Conservation (phyloP, 2,329 filamentous ascomycete genomes). For the Penicillium vulpinum region DNA sequence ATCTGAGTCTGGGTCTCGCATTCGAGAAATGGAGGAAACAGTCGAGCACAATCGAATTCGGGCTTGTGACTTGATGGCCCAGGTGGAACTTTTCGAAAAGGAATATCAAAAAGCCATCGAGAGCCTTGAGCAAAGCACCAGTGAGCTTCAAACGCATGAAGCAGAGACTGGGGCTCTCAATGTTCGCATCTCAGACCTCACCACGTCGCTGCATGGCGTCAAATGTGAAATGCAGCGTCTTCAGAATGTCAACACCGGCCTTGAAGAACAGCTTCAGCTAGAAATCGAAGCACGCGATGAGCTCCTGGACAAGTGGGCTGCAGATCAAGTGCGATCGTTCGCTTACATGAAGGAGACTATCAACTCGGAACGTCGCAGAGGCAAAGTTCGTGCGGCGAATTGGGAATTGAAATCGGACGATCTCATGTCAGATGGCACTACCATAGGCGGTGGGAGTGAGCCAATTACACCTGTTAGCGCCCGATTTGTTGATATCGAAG, state of each 20-base stretch:
- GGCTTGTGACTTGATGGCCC: slow-evolving; percentile 35
- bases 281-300: slow-evolving; percentile 41
- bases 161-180: slow-evolving; percentile 43
- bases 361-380: slow-evolving; percentile 39
- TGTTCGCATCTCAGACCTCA: slow-evolving; percentile 42
- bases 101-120: slow-evolving; percentile 29
- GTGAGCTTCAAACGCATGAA: slow-evolving; percentile 30
- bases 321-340: slow-evolving; percentile 37
- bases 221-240: slow-evolving; percentile 40
- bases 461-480: slow-evolving; percentile 47
- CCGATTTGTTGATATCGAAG: slow-evolving; percentile 46
- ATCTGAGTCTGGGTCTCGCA: slow-evolving; percentile 35
- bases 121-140: slow-evolving; percentile 24
- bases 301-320: slow-evolving; percentile 35
- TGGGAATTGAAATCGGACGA: slow-evolving; percentile 42
- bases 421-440: slow-evolving; percentile 31
- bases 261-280: slow-evolving; percentile 40
- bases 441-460: slow-evolving; percentile 32
- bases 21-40: slow-evolving; percentile 39
- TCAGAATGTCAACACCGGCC: slow-evolving; percentile 33
- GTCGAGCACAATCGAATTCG: slow-evolving; percentile 38
- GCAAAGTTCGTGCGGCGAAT: slow-evolving; percentile 44
- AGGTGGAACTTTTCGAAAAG: slow-evolving; percentile 36
- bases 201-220: slow-evolving; percentile 40
- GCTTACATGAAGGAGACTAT: slow-evolving; percentile 40